Evolutionary conservation across 768 basidiomycete species (phyloP).

Genomic region (Cystobasidium tubakii): DNA sequence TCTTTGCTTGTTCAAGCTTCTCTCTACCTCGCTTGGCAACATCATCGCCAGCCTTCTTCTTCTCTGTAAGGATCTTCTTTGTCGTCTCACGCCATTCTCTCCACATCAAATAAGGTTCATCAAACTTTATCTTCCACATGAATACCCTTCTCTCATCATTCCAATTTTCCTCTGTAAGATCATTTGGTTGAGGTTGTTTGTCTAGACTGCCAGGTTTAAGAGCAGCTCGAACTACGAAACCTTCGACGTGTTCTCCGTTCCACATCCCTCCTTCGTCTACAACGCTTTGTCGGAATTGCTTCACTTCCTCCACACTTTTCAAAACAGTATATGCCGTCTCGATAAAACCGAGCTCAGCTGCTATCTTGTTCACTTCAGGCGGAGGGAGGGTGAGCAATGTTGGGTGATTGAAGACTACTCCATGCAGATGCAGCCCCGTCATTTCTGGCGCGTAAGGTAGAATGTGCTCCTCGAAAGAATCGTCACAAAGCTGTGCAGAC

Average conservation of each 20-base stretch:
- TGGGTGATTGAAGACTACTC: conserved; percentile 65
- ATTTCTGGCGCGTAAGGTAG: conserved; percentile 71
- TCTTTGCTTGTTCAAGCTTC: background rate
- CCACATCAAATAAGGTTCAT: conserved; percentile 98
- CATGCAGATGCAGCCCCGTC: conserved; percentile 88
- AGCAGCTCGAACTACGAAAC: conserved; percentile 79
- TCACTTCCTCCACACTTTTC: conserved; percentile 62
- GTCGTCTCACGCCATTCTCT: conserved; percentile 95
- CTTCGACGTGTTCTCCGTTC: conserved; percentile 76
- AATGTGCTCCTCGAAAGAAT: conserved; percentile 94
- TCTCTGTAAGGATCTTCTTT: conserved; percentile 51
- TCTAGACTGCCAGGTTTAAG: conserved; percentile 46
- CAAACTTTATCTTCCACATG: conserved; percentile 99
- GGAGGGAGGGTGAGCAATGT: conserved; percentile 68
- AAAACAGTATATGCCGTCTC: conserved; percentile 61
- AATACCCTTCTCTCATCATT: conserved; percentile 57
- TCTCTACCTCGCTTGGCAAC: conserved; percentile 22
- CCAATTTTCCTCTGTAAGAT: conserved; percentile 2
- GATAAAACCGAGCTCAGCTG: conserved; percentile 86
- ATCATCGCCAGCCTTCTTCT: conserved; percentile 27
- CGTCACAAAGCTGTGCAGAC: conserved; percentile 76
- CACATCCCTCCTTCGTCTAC: conserved; percentile 63
- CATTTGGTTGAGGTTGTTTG: conserved; percentile 35
- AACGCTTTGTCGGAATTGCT: conserved; percentile 64
- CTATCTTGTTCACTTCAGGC: conserved; percentile 66